These are phyloP conservation scores for Deuterostichococcus epilithicus DNA, from an alignment of 139 green algal genomes.

Conservation along the genomic window DNA sequence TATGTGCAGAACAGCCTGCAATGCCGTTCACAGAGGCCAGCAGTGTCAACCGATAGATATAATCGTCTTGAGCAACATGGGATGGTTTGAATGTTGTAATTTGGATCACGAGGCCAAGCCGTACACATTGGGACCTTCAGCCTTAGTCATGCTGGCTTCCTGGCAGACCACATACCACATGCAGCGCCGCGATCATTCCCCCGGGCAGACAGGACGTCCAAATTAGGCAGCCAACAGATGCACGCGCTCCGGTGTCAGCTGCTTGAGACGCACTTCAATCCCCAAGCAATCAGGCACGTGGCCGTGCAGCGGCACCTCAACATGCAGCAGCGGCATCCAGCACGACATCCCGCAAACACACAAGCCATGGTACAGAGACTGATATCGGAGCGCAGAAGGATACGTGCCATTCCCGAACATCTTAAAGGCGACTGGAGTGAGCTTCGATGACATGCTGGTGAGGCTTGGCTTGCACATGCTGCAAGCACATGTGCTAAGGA, in stretches of 20 bases:
- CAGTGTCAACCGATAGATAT: background rate
- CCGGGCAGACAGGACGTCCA: background rate
- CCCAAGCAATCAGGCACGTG: too few species aligned
- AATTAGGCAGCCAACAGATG: background rate
- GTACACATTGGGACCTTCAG: too few species aligned
- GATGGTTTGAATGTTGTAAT: background rate
- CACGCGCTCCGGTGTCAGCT: background rate
- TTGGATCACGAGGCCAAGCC: background rate
- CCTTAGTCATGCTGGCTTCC: too few species aligned
- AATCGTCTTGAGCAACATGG: background rate
- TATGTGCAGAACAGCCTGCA: constrained; percentile 1
- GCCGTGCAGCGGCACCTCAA: constrained; percentile 17
- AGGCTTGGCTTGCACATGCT: too few species aligned
- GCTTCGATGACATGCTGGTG: constrained; percentile 25
- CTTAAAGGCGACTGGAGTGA: constrained; percentile 17
- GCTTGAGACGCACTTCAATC: background rate
- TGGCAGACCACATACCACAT: too few species aligned
- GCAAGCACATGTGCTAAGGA: too few species aligned
- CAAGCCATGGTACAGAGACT: too few species aligned
- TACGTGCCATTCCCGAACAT: constrained; percentile 27
- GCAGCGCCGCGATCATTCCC: too few species aligned
- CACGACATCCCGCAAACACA: constrained; percentile 22
- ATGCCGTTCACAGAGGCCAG: background rate
- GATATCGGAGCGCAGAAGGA: constrained; percentile 28
- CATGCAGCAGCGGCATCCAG: constrained; percentile 25